Evolutionary conservation across 2,329 filamentous ascomycete species (phyloP).

Genomic region (Pezicula rhizophila): DNA sequence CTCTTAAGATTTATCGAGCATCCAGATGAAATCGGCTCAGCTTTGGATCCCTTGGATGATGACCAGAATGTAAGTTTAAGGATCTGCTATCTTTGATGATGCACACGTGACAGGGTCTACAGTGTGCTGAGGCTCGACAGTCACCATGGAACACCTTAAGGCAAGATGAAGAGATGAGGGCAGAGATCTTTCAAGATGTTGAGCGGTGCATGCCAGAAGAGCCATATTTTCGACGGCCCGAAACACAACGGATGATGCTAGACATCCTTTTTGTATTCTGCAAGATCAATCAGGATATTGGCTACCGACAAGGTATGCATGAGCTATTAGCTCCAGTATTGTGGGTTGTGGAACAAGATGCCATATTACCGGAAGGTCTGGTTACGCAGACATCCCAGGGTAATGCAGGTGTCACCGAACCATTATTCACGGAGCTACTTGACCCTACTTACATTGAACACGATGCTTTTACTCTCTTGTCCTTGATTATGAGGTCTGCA

Average conservation of each 20-base stretch:
- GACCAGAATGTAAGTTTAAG: conserved; percentile 49
- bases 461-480: conserved; percentile 82
- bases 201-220: conserved; percentile 86
- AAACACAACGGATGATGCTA: conserved; percentile 73
- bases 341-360: conserved; percentile 77
- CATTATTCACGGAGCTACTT: conserved; percentile 55
- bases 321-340: conserved; percentile 87
- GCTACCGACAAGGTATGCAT: conserved; percentile 98
- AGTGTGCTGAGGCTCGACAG: conserved; percentile 50
- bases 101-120: conserved; percentile 29
- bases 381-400: conserved; percentile 28
- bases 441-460: conserved; percentile 76
- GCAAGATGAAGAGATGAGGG: conserved; percentile 74
- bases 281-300: conserved; percentile 80
- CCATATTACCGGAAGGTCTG: conserved; percentile 46
- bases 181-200: conserved; percentile 92
- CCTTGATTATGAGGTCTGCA: conserved; percentile 78
- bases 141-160: conserved; percentile 88
- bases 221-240: conserved; percentile 75
- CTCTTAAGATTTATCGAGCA: conserved; percentile 79
- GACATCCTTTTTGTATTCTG: conserved; percentile 93
- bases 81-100: neutral
- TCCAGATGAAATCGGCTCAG: conserved; percentile 70
- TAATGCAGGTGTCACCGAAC: conserved; percentile 8
- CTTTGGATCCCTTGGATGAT: conserved; percentile 79